These are phyloP conservation scores for Graphilbum fragrans DNA, from an alignment of 2,329 filamentous ascomycete genomes.

Conservation along the genomic window DNA sequence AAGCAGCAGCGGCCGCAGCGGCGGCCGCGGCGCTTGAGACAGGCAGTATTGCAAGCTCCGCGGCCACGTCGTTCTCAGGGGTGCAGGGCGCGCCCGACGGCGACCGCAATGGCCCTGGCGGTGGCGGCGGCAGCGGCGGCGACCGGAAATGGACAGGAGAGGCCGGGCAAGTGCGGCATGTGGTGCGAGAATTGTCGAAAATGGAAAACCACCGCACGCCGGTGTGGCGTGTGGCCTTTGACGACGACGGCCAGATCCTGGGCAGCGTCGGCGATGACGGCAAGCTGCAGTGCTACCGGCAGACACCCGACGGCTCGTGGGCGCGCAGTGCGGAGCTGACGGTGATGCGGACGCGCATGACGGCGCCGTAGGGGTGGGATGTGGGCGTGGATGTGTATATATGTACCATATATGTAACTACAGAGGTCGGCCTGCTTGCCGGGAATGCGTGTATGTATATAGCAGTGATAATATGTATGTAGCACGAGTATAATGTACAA, in stretches of 20 bases:
- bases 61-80: slow-evolving; percentile 5
- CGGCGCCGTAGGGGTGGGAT: slow-evolving; percentile 18
- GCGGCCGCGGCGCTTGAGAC: too few relatives aligned
- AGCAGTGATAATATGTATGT: too few relatives aligned
- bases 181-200: slow-evolving; percentile 49
- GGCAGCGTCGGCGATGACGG: slow-evolving; percentile 70
- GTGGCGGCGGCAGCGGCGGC: slow-evolving; percentile 13
- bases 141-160: too few relatives aligned
- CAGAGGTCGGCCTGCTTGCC: too few relatives aligned
- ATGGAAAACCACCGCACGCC: slow-evolving; percentile 57
- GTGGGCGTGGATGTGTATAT: too few relatives aligned
- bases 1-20: background rate
- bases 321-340: slow-evolving; percentile 47
- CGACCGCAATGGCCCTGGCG: slow-evolving; percentile 7
- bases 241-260: slow-evolving; percentile 57
- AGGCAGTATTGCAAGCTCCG: slow-evolving; percentile 5
- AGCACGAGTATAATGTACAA: too few relatives aligned
- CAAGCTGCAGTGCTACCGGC: slow-evolving; percentile 48
- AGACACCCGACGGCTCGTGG: slow-evolving; percentile 45
- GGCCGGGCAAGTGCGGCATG: slow-evolving; percentile 55
- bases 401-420: too few relatives aligned
- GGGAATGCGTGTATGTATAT: too few relatives aligned
- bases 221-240: slow-evolving; percentile 65
- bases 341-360: slow-evolving; percentile 44
- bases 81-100: background rate